These are phyloP conservation scores for Bolboschoenus planiculmis DNA, from an alignment of 176 grass and related monocot species.

Conservation along the genomic window DNA sequence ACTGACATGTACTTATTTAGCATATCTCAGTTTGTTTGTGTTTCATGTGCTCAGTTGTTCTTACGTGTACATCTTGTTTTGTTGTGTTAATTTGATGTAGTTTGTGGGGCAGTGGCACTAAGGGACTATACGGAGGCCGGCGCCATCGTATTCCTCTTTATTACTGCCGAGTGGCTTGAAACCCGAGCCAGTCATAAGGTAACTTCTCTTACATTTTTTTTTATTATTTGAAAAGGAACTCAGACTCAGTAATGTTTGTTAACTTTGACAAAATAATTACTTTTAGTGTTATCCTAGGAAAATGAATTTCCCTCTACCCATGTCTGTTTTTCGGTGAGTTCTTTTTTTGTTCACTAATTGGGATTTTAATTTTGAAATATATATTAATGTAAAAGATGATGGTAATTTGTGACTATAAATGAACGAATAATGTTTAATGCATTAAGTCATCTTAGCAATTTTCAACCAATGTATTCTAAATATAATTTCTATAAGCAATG, in stretches of 20 bases:
- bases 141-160: slow-evolving; percentile 89
- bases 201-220: slow-evolving; percentile 14
- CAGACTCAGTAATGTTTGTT: not conserved
- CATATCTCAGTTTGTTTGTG: not conserved
- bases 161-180: slow-evolving; percentile 88
- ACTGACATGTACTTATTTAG: not conserved
- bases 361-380: no score
- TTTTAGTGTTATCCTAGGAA: not conserved
- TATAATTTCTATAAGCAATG: no score
- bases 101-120: slow-evolving; percentile 82
- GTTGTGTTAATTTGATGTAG: slow-evolving; percentile 32
- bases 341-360: not conserved
- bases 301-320: not conserved
- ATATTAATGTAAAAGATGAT: no score
- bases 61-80: slow-evolving; percentile 5
- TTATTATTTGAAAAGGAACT: not conserved
- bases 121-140: slow-evolving; percentile 81
- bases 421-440: no score
- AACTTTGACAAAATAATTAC: not conserved
- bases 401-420: no score
- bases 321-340: not conserved
- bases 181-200: slow-evolving; percentile 80
- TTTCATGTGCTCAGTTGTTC: not conserved
- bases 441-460: no score
- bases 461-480: no score